Base-by-base conservation (phyloP, 2,329 filamentous ascomycete species). In the Colletotrichum tanaceti region DNA sequence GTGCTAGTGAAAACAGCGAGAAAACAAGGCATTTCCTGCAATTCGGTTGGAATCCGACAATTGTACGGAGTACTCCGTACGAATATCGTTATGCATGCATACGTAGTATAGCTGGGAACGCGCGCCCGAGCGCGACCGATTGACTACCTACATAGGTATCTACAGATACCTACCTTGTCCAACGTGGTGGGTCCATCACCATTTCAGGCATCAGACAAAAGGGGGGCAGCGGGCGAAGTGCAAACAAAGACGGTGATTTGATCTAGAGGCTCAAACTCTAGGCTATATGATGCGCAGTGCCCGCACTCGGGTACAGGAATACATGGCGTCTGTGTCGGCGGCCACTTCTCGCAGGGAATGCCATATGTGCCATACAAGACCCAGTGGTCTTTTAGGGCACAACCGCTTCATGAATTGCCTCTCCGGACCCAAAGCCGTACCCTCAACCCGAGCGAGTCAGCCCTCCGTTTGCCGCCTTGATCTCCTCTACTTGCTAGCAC, bases 181-280 rank as follows among this genome's bases (percentile, higher is more conserved):
- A 9, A 22, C 20, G 9, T 24, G 11, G 57, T 55, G 32, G 58
- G 32, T 10, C 32, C 32, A 54, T 47, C 49, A 2, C 32, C 14
- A 50, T 28, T 38, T 49, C 44, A 43, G 3, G 16, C 44, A 50
- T 3, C 32, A 10, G 9, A 35, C 32, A 11, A 20, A 38, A 32
- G n/a, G 13, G 41, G 47, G 28, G 57, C 52, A 32, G n/a, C 5
- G 18, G 28, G 2, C n/a, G 24, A 47, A 32, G 35, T 63, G 59
- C 49, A 64, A 65, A 54, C 55, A 65, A 68, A 54, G 65, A 68
- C 53, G 35, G 61, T 68, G 54, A 59, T 64, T 68, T 9, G 22
- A 64, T n/a, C 47, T 58, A 64, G 53, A 53, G 41, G 47, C 61
- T 59, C 55, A 28, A 35, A 52, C 47, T 68, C 54, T 58, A 59